Percentiles rank a stretch among this genome's conserved stretches.
phyloP scores from a whole-genome alignment of 768 basidiomycete species.

The Pleurotus pulmonarius region DNA sequence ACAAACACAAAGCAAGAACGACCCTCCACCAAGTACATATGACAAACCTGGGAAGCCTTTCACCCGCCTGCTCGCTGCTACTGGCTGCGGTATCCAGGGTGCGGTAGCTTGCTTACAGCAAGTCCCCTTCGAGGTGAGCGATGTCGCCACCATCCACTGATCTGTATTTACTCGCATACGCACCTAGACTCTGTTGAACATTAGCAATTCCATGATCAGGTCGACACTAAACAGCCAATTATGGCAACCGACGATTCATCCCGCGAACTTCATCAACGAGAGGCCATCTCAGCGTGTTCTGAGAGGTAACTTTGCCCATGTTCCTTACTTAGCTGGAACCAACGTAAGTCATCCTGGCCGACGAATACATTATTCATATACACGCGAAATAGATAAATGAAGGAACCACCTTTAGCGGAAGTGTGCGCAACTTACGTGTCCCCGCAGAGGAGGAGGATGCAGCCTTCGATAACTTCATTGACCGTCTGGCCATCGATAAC shows the following conservation, averaged over 20 bases:
- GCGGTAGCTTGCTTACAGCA: slow-evolving; percentile 42
- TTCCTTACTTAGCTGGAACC: slow-evolving; percentile 55
- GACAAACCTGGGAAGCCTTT: slow-evolving; percentile 53
- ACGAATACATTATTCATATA: neutral
- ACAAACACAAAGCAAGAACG: slow-evolving; percentile 40
- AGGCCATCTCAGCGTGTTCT: slow-evolving; percentile 42
- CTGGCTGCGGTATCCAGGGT: slow-evolving; percentile 38
- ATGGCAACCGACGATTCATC: slow-evolving; percentile 53
- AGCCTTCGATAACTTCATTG: slow-evolving; percentile 45
- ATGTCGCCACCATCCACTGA: neutral
- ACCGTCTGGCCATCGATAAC: slow-evolving; percentile 47
- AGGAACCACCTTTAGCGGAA: slow-evolving; percentile 40
- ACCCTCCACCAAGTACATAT: slow-evolving; percentile 38
- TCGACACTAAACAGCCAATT: slow-evolving; percentile 47
- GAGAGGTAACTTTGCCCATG: slow-evolving; percentile 45
- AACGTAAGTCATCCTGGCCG: slow-evolving; percentile 32
- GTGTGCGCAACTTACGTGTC: slow-evolving; percentile 34
- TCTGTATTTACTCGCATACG: neutral
- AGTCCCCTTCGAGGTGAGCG: slow-evolving; percentile 39
- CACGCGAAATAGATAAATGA: slow-evolving; percentile 42
- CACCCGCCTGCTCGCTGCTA: slow-evolving; percentile 37
- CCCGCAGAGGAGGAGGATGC: slow-evolving; percentile 34
- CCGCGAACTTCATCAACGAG: slow-evolving; percentile 44
- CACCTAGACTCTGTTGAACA: slow-evolving; percentile 43
- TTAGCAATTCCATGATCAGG: slow-evolving; percentile 42